These are phyloP conservation scores for Penicillium occitanis DNA, from an alignment of 2,329 filamentous ascomycete species.

Conservation along the genomic window DNA sequence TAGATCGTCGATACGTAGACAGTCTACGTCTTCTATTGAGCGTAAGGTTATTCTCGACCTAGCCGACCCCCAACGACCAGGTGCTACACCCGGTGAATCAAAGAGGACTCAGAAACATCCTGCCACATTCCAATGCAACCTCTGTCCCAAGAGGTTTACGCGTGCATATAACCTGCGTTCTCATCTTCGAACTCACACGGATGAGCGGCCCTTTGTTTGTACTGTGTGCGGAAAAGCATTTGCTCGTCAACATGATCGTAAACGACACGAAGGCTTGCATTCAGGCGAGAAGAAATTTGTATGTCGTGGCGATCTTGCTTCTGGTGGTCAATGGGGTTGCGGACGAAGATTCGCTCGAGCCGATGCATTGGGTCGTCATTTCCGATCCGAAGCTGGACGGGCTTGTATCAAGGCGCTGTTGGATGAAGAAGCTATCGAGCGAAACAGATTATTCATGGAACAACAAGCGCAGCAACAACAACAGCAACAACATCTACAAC, in stretches of 20 bases:
- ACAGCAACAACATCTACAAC: slow-evolving; percentile 55
- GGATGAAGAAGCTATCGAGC: slow-evolving; percentile 85
- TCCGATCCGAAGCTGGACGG: slow-evolving; percentile 89
- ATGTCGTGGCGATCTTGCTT: slow-evolving; percentile 86
- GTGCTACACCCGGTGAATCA: slow-evolving; percentile 57
- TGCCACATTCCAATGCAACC: slow-evolving; percentile 88
- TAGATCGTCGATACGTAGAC: slow-evolving; percentile 40
- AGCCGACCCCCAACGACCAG: slow-evolving; percentile 81
- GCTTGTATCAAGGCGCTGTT: slow-evolving; percentile 97
- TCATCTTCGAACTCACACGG: slow-evolving; percentile 92
- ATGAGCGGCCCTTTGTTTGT: slow-evolving; percentile 95
- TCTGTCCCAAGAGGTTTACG: slow-evolving; percentile 95
- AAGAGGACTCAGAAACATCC: slow-evolving; percentile 97
- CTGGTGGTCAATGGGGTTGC: slow-evolving; percentile 84
- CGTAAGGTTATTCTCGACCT: slow-evolving; percentile 84
- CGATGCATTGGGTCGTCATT: slow-evolving; percentile 90
- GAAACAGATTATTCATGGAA: slow-evolving; percentile 72
- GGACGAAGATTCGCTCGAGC: slow-evolving; percentile 90
- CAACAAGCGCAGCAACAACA: slow-evolving; percentile 58
- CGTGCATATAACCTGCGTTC: slow-evolving; percentile 95
- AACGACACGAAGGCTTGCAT: slow-evolving; percentile 93
- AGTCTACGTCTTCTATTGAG: slow-evolving; percentile 50
- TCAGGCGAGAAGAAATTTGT: slow-evolving; percentile 99
- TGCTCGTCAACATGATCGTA: slow-evolving; percentile 93
- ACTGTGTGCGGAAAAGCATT: slow-evolving; percentile 97